Percentiles rank a stretch among this genome's conserved stretches.
These are phyloP conservation scores for Bipolaris cookei DNA, from an alignment of 2,329 filamentous ascomycete species.

Conservation along the genomic window DNA sequence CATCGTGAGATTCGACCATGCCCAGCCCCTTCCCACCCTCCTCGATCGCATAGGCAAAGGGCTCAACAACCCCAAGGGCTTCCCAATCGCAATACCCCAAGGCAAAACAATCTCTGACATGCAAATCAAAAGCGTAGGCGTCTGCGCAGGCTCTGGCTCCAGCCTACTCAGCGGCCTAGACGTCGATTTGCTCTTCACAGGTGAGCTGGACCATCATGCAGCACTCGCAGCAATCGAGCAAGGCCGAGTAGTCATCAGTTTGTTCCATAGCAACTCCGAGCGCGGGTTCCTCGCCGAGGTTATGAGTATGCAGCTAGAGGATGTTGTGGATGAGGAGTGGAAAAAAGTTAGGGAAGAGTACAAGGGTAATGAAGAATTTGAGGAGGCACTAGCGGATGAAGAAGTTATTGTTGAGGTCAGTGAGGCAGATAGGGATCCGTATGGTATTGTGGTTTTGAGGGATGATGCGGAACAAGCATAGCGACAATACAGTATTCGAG, in stretches of 20 bases:
- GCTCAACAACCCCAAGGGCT: conserved; percentile 71
- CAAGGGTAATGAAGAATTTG: conserved; percentile 46
- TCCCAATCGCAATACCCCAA: conserved; percentile 69
- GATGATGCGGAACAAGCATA: conserved; percentile 20
- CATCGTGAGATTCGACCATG: conserved; percentile 60
- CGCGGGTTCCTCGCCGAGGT: conserved; percentile 77
- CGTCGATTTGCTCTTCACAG: conserved; percentile 86
- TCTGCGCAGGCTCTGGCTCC: conserved; percentile 89
- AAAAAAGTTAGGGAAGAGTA: conserved; percentile 54
- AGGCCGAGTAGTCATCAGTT: conserved; percentile 79
- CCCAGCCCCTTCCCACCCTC: conserved; percentile 62
- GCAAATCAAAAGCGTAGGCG: conserved; percentile 72
- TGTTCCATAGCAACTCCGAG: conserved; percentile 95
- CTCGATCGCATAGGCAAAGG: conserved; percentile 67
- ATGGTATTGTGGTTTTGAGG: conserved; percentile 65
- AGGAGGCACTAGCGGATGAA: conserved; percentile 60
- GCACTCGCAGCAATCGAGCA: conserved; percentile 84
- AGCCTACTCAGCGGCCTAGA: conserved; percentile 71
- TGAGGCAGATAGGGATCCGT: conserved; percentile 84
- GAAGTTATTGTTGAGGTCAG: conserved; percentile 74
- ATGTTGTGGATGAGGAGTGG: conserved; percentile 65
- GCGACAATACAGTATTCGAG: background rate
- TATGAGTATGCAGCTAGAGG: conserved; percentile 70
- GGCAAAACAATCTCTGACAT: conserved; percentile 61
- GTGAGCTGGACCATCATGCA: conserved; percentile 92